Conservation (phyloP, 169 alveolate genomes). For the Cryptosporidium sp. region DNA sequence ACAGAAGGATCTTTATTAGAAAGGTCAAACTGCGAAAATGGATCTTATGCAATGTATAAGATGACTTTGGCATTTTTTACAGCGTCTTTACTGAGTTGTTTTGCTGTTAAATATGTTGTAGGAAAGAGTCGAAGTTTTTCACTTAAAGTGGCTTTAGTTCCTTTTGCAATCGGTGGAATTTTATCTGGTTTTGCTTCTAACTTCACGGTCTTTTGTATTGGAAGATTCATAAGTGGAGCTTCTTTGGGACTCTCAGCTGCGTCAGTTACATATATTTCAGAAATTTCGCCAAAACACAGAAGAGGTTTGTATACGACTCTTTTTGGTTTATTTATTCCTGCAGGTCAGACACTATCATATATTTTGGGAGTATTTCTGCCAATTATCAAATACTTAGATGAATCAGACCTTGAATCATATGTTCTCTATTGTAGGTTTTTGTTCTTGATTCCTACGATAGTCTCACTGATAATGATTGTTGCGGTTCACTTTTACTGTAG, state of each 20-base stretch:
- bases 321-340: constrained; percentile 61
- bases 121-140: constrained; percentile 22
- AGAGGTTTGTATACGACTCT: constrained; percentile 60
- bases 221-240: constrained; percentile 66
- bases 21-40: constrained; percentile 40
- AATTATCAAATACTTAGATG: constrained; percentile 5
- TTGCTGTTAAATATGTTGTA: constrained; percentile 16
- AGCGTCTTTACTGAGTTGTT: constrained; percentile 40
- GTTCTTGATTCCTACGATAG: neutral
- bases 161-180: constrained; percentile 53
- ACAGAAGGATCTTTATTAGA: constrained; percentile 24
- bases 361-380: constrained; percentile 25
- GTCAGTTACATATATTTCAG: constrained; percentile 45
- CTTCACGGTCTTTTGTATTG: constrained; percentile 43
- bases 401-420: constrained; percentile 13
- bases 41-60: constrained; percentile 53
- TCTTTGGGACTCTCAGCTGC: constrained; percentile 63
- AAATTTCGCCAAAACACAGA: constrained; percentile 50
- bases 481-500: constrained; percentile 8
- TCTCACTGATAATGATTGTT: constrained; percentile 4
- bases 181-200: constrained; percentile 22
- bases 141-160: constrained; percentile 40
- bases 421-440: constrained; percentile 11
- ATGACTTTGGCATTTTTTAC: constrained; percentile 43
- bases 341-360: constrained; percentile 41